phyloP scores from a whole-genome alignment of 495 filamentous ascomycete genomes.

The Hypoxylon crocopeplum region DNA sequence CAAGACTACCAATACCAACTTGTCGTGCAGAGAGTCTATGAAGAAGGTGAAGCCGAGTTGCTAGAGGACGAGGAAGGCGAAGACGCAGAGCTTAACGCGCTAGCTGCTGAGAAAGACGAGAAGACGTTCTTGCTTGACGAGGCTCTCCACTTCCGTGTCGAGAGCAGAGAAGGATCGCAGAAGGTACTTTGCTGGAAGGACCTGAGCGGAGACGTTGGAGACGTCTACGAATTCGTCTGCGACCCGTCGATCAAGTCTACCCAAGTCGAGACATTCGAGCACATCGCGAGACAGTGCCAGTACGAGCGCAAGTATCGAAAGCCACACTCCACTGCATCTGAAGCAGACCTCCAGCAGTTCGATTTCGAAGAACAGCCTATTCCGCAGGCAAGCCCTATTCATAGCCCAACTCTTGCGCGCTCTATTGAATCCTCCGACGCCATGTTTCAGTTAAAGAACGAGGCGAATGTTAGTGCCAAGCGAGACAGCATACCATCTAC shows the following conservation, averaged over 20 bases:
- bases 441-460: slow-evolving; percentile 48
- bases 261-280: slow-evolving; percentile 80
- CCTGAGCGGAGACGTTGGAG: slow-evolving; percentile 88
- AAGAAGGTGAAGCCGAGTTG: slow-evolving; percentile 94
- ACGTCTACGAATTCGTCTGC: slow-evolving; percentile 96
- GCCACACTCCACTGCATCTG: slow-evolving; percentile 78
- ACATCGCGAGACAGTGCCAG: slow-evolving; percentile 88
- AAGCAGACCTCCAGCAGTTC: slow-evolving; percentile 81
- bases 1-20: slow-evolving; percentile 97
- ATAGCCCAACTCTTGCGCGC: slow-evolving; percentile 64
- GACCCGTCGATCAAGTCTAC: slow-evolving; percentile 71
- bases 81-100: slow-evolving; percentile 71
- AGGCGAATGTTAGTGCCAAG: slow-evolving; percentile 44
- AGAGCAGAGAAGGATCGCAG: slow-evolving; percentile 76
- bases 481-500: slow-evolving; percentile 35
- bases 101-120: slow-evolving; percentile 84
- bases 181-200: slow-evolving; percentile 94
- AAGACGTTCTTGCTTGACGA: slow-evolving; percentile 96
- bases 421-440: slow-evolving; percentile 56
- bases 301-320: slow-evolving; percentile 93
- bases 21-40: slow-evolving; percentile 92
- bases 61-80: slow-evolving; percentile 83
- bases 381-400: slow-evolving; percentile 78
- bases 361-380: slow-evolving; percentile 82
- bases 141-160: slow-evolving; percentile 83